phyloP scores from a whole-genome alignment of 768 basidiomycete species.

The Lentinus tigrinus region DNA sequence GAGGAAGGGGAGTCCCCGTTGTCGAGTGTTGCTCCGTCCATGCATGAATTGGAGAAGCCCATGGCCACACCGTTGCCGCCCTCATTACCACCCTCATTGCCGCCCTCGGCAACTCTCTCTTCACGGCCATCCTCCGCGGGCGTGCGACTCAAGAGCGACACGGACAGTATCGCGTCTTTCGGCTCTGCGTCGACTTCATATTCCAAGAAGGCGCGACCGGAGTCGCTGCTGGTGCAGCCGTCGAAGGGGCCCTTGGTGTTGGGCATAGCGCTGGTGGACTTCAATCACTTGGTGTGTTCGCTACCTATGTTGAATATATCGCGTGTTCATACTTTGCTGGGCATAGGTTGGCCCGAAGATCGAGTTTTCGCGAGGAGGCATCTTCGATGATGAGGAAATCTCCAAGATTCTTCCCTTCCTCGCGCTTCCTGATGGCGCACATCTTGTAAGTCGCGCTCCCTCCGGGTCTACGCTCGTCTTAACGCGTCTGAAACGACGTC shows the following conservation, averaged over 20 bases:
- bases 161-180: slow-evolving; percentile 55
- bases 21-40: slow-evolving; percentile 51
- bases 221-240: slow-evolving; percentile 69
- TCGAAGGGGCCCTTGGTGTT: slow-evolving; percentile 65
- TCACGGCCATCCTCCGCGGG: slow-evolving; percentile 48
- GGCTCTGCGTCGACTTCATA: slow-evolving; percentile 57
- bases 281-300: slow-evolving; percentile 80
- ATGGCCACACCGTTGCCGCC: slow-evolving; percentile 23
- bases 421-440: slow-evolving; percentile 95
- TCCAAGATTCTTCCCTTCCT: slow-evolving; percentile 88
- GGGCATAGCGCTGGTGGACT: slow-evolving; percentile 91
- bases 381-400: slow-evolving; percentile 85
- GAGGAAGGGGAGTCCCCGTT: slow-evolving; percentile 46
- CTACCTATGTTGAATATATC: background rate
- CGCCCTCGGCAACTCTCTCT: slow-evolving; percentile 6
- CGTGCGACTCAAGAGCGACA: slow-evolving; percentile 46
- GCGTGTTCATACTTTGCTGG: background rate
- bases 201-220: slow-evolving; percentile 70
- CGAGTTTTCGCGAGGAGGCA: slow-evolving; percentile 76
- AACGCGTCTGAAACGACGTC: too few species aligned
- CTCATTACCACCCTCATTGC: slow-evolving; percentile 13
- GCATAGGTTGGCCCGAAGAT: slow-evolving; percentile 86
- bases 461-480: too few species aligned
- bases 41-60: slow-evolving; percentile 38
- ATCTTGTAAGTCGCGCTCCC: slow-evolving; percentile 59